Conservation (phyloP, 208 protist species). For the Leishmania turanica region DNA sequence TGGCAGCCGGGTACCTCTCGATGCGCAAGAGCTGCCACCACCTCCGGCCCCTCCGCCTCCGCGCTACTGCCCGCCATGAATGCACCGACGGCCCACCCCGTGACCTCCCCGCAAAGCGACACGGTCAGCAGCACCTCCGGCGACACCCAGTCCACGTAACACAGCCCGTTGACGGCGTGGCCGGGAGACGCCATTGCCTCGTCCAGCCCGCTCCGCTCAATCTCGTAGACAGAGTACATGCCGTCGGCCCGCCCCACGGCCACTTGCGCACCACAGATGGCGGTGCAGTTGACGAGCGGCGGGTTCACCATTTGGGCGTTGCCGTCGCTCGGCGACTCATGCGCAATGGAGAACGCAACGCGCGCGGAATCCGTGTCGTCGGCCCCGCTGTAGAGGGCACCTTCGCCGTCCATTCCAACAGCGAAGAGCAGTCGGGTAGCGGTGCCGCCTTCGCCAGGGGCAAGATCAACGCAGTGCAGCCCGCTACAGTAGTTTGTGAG, state of each 20-base stretch:
- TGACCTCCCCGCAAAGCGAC: slow-evolving; percentile 76
- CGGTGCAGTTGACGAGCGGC: slow-evolving; percentile 62
- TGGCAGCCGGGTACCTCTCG: slow-evolving; percentile 41
- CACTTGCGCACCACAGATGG: slow-evolving; percentile 29
- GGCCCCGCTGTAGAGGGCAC: slow-evolving; percentile 41
- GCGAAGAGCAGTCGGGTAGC: slow-evolving; percentile 33
- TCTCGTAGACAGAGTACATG: slow-evolving; percentile 63
- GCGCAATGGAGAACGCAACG: slow-evolving; percentile 5
- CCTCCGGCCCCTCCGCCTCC: slow-evolving; percentile 42
- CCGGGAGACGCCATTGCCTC: slow-evolving; percentile 48
- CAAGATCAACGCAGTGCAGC: slow-evolving; percentile 20
- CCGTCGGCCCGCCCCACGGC: slow-evolving; percentile 69
- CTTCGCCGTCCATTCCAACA: slow-evolving; percentile 71
- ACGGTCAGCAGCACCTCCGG: slow-evolving; percentile 53
- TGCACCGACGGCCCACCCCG: slow-evolving; percentile 61
- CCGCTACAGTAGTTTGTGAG: slow-evolving; percentile 57
- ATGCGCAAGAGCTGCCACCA: slow-evolving; percentile 45
- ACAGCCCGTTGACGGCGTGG: slow-evolving; percentile 69
- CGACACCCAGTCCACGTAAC: slow-evolving; percentile 53
- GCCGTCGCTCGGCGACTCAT: not conserved
- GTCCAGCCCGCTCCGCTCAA: slow-evolving; percentile 24
- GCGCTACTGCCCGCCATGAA: slow-evolving; percentile 28
- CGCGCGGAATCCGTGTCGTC: slow-evolving; percentile 19
- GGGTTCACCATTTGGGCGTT: slow-evolving; percentile 70
- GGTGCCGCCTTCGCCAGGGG: not conserved